These are phyloP conservation scores for Pleurotus pulmonarius DNA, from an alignment of 768 basidiomycete species.

Conservation along the genomic window DNA sequence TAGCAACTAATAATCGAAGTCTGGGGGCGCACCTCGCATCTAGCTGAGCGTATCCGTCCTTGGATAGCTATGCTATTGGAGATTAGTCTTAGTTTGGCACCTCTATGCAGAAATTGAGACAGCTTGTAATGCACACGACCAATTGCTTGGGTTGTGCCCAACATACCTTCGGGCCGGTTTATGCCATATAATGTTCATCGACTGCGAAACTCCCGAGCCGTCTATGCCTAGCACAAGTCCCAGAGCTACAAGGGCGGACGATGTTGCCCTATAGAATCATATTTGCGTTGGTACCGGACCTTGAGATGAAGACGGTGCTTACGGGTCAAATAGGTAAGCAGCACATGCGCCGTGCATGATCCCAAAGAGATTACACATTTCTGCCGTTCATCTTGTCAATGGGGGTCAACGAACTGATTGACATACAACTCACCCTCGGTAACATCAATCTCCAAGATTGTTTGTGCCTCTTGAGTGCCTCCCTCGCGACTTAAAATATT, in stretches of 20 bases:
- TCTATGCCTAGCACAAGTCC: constrained; percentile 36
- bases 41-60: constrained; percentile 37
- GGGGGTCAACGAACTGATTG: not conserved
- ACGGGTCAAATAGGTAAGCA: constrained; percentile 55
- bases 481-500: constrained; percentile 24
- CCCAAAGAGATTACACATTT: constrained; percentile 51
- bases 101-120: constrained; percentile 22
- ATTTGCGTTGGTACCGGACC: not conserved
- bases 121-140: not conserved
- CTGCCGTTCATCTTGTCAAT: constrained; percentile 23
- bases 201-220: constrained; percentile 44
- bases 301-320: constrained; percentile 15
- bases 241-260: constrained; percentile 38
- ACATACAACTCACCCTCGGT: constrained; percentile 26
- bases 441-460: constrained; percentile 36
- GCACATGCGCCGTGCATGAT: constrained; percentile 55
- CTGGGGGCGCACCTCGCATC: constrained; percentile 36
- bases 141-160: not conserved
- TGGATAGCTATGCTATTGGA: constrained; percentile 38
- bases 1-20: not conserved
- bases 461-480: constrained; percentile 23
- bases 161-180: constrained; percentile 35
- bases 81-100: constrained; percentile 35
- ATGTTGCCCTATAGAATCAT: constrained; percentile 32
- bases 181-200: constrained; percentile 50